These are phyloP conservation scores for Wickerhamomyces sp. DNA, from an alignment of 1,139 yeast species.

Conservation along the genomic window DNA sequence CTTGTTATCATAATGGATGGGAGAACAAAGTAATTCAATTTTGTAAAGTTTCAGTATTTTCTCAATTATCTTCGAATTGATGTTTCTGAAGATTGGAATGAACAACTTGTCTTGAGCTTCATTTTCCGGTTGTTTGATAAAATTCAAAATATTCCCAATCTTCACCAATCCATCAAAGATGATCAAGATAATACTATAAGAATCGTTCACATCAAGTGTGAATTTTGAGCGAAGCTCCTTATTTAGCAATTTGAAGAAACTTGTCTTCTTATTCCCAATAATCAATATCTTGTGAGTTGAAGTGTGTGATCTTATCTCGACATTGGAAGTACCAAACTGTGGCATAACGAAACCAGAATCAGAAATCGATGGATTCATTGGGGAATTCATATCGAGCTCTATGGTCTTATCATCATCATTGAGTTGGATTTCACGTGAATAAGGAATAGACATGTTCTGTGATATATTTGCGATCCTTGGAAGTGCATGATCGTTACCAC, in stretches of 20 bases:
- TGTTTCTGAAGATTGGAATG: constrained; percentile 21
- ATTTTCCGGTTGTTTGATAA: constrained; percentile 13
- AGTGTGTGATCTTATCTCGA: neutral
- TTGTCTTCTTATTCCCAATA: constrained; percentile 20
- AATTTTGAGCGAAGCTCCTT: constrained; percentile 9
- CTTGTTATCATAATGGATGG: constrained; percentile 17
- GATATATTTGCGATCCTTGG: neutral
- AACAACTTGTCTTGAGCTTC: constrained; percentile 10
- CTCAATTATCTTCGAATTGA: constrained; percentile 15
- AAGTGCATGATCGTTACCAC: neutral
- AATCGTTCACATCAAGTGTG: constrained; percentile 14
- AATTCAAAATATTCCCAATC: constrained; percentile 23
- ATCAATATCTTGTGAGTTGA: constrained; percentile 15
- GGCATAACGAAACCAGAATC: constrained; percentile 18
- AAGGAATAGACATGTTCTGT: neutral
- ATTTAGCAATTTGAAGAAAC: constrained; percentile 16
- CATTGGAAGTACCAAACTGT: constrained; percentile 3
- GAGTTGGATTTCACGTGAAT: neutral
- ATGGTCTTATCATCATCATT: constrained; percentile 20
- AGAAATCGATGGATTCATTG: constrained; percentile 3
- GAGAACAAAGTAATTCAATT: constrained; percentile 20
- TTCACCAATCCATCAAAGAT: constrained; percentile 23
- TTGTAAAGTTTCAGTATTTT: constrained; percentile 13
- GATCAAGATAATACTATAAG: constrained; percentile 16
- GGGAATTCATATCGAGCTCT: constrained; percentile 18